Evolutionary conservation across 1,284 basidiomycete species (phyloP).

Genomic region (Pholiota adiposa): DNA sequence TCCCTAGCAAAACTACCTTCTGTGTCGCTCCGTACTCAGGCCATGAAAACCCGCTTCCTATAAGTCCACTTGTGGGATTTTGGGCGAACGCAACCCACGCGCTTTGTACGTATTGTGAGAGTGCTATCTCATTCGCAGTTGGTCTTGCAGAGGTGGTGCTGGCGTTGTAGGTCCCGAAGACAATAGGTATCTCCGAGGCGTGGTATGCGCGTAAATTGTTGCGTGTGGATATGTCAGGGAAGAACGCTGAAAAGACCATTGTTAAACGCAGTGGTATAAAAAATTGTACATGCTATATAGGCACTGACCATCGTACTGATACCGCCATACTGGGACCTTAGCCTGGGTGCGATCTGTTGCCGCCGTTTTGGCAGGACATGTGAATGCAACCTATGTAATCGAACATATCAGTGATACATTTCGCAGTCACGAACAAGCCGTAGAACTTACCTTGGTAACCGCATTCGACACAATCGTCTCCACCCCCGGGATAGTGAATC

Average conservation of each 20-base stretch:
- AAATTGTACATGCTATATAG: background rate
- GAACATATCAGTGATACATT: no score
- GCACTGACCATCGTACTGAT: slow-evolving; percentile 30
- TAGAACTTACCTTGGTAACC: slow-evolving; percentile 8
- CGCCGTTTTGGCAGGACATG: slow-evolving; percentile 26
- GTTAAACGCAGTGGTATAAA: background rate
- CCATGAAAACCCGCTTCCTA: background rate
- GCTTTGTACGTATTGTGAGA: slow-evolving; percentile 23
- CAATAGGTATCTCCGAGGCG: slow-evolving; percentile 13
- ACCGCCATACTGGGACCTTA: slow-evolving; percentile 28
- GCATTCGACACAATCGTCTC: slow-evolving; percentile 13
- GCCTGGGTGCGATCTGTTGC: slow-evolving; percentile 23
- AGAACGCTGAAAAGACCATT: slow-evolving; percentile 11
- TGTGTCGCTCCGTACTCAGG: slow-evolving; percentile 5
- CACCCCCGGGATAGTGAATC: slow-evolving; percentile 11
- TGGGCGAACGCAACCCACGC: slow-evolving; percentile 33
- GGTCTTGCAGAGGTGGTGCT: slow-evolving; percentile 20
- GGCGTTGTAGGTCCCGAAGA: slow-evolving; percentile 26
- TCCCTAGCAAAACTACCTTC: background rate
- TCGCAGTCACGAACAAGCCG: no score
- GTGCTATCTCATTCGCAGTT: slow-evolving; percentile 15
- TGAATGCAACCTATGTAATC: slow-evolving; percentile 21
- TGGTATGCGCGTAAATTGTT: slow-evolving; percentile 12
- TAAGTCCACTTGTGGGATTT: slow-evolving; percentile 22
- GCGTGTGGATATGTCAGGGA: slow-evolving; percentile 11